These are phyloP conservation scores for Suillus lakei DNA, from an alignment of 768 basidiomycete species.

Conservation along the genomic window DNA sequence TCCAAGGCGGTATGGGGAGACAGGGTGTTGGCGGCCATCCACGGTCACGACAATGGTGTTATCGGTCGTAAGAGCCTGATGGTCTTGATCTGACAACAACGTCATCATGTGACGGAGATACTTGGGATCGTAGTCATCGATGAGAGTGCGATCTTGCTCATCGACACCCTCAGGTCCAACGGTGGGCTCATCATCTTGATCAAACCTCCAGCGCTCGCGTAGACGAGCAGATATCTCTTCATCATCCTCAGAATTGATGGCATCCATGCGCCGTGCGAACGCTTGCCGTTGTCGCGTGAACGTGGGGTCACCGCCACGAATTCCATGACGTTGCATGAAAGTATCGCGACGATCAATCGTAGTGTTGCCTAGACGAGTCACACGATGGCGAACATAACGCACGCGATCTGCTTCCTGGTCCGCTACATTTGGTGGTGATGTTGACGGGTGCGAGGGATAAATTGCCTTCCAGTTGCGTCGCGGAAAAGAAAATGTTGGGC, in stretches of 20 bases:
- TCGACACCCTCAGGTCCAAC: conserved; percentile 63
- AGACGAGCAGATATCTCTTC: conserved; percentile 49
- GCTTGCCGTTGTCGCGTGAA: conserved; percentile 11
- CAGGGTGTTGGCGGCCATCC: conserved; percentile 56
- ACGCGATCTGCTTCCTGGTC: conserved; percentile 26
- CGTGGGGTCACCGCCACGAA: conserved; percentile 15
- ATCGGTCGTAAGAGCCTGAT: conserved; percentile 55
- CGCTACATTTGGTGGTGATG: conserved; percentile 23
- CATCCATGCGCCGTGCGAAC: conserved; percentile 33
- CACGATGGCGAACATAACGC: conserved; percentile 63
- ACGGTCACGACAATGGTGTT: conserved; percentile 45
- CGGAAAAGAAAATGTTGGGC: conserved; percentile 57
- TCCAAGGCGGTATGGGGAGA: conserved; percentile 52
- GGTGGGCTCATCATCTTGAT: conserved; percentile 63
- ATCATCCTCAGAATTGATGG: conserved; percentile 31
- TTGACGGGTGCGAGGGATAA: conserved; percentile 41
- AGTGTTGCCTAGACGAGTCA: conserved; percentile 83
- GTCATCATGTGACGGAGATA: conserved; percentile 61
- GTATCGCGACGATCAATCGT: conserved; percentile 71
- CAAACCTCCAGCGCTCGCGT: conserved; percentile 70
- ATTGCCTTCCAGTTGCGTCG: conserved; percentile 73
- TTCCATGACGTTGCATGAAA: conserved; percentile 28
- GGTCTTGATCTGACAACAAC: conserved; percentile 59
- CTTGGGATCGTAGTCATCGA: conserved; percentile 73
- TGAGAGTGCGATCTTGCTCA: conserved; percentile 68